Evolutionary conservation across 2,329 filamentous ascomycete genomes (phyloP).

Genomic region (Colletotrichum eleusines): DNA sequence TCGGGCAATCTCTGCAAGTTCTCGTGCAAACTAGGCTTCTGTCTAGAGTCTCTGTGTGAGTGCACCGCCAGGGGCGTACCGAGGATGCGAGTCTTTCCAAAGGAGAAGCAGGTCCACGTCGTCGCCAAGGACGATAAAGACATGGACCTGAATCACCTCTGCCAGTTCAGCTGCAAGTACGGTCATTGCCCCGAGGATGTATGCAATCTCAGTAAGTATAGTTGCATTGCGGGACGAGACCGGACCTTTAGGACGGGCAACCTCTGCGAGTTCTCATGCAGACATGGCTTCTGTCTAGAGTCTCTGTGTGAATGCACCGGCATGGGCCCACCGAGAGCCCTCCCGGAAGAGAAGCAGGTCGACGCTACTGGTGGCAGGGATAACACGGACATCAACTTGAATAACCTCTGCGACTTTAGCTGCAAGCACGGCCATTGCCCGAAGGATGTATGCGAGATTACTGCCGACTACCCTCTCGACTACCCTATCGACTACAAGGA

Average conservation of each 20-base stretch:
- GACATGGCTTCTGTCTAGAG: background rate
- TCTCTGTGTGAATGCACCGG: background rate
- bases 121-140: background rate
- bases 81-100: accelerated
- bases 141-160: background rate
- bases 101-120: background rate
- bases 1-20: background rate
- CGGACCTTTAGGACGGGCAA: background rate
- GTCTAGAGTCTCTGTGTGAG: background rate
- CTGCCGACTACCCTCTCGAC: background rate
- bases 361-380: background rate
- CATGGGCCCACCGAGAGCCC: background rate
- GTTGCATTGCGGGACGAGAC: background rate
- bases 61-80: background rate
- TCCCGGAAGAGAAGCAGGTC: background rate
- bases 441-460: background rate
- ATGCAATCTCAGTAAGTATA: background rate
- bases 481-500: background rate
- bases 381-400: background rate
- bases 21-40: background rate
- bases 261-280: background rate
- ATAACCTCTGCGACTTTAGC: background rate
- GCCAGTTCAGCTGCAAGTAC: background rate
- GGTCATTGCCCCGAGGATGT: background rate
- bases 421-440: background rate